Conservation (phyloP, 257 asterid genomes). For the Catharanthus roseus region DNA sequence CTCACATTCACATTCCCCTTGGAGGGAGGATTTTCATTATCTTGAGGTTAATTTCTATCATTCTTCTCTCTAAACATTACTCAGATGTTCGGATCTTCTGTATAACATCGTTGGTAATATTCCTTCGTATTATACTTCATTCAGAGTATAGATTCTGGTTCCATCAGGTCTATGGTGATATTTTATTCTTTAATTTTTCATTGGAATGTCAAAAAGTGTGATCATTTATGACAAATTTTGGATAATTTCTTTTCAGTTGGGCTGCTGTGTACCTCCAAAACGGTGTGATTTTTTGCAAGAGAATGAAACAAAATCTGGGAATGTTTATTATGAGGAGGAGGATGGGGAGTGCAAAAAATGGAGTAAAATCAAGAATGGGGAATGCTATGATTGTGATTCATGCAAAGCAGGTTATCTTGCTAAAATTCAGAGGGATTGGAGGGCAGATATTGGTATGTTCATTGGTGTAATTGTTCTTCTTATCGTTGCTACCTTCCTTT, state of each 20-base stretch:
- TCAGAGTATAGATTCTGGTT: too few species aligned
- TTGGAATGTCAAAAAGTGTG: too few species aligned
- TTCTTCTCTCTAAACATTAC: too few species aligned
- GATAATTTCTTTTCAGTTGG: conserved; percentile 15
- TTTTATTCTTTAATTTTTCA: too few species aligned
- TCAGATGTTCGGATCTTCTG: too few species aligned
- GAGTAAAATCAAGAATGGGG: conserved; percentile 13
- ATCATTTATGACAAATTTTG: too few species aligned
- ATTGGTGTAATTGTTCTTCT: conserved; percentile 4
- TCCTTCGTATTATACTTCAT: too few species aligned
- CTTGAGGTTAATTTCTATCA: conserved; percentile 11
- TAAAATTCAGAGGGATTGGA: conserved; percentile 25
- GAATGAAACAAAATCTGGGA: conserved; percentile 19
- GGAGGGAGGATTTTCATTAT: conserved; percentile 14
- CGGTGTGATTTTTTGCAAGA: conserved; percentile 16
- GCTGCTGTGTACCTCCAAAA: conserved; percentile 29
- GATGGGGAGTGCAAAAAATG: conserved; percentile 16
- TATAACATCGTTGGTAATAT: too few species aligned
- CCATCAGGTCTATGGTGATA: too few species aligned
- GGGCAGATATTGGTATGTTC: conserved; percentile 11
- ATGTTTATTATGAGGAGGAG: conserved; percentile 5
- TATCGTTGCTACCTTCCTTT: conserved; percentile 12
- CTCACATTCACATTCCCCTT: neutral
- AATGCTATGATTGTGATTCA: conserved; percentile 29
- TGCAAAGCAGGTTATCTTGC: conserved; percentile 35